Evolutionary conservation across 352 stramenopile species (phyloP), one percentile per base, ranked within the genome.

Genomic region (Thalassiosira livingstoniorum): DNA sequence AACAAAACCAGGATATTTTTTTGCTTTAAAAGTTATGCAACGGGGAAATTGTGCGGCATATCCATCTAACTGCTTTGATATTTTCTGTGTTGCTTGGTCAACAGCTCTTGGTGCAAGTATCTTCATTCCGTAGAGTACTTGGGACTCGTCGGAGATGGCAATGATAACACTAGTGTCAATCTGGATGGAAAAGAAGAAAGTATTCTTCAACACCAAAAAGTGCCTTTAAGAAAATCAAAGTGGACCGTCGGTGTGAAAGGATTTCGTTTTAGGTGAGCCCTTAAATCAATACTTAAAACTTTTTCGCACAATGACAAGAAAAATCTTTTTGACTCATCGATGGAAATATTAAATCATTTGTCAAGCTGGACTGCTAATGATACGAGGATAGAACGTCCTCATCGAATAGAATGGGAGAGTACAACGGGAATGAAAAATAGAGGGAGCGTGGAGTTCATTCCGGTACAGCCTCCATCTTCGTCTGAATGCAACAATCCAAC

Each of bases 181-280:
- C n/a, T n/a, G n/a, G n/a, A n/a, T n/a, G n/a, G n/a, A n/a, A n/a
- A n/a, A 42, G 55, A 37, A 34, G 15, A 37, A 42, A 7, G 1
- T 43, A 65, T 27, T 51, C 77, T 31, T 29, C n/a, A 35, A 54
- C 13, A 4, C 54, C 74, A 39, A 0, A 13, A 55, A 34, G 35
- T 75, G 29, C 65, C 70, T 27, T 71, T 82, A 0, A 47, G 75
- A 64, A 31, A 85, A 80, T 92, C 86, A 0, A 83, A 87, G 51
- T 94, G 90, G 90, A 92, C 85, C 18, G 81, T 91, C 13, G 74
- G 75, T 55, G 87, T 91, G 61, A 80, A 87, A 34, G 90, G 90
- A 13, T 77, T 88, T 42, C 27, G 67, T 55, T 85, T 88, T 47
- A 83, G 72, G 78, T 85, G 45, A 85, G 63, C 60, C 18, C 10